A percentile compares a stretch with the other conserved stretches of the same genome.
Evolutionary conservation across 1,284 basidiomycete species (phyloP).

Genomic region (Rhodofomes roseus): DNA sequence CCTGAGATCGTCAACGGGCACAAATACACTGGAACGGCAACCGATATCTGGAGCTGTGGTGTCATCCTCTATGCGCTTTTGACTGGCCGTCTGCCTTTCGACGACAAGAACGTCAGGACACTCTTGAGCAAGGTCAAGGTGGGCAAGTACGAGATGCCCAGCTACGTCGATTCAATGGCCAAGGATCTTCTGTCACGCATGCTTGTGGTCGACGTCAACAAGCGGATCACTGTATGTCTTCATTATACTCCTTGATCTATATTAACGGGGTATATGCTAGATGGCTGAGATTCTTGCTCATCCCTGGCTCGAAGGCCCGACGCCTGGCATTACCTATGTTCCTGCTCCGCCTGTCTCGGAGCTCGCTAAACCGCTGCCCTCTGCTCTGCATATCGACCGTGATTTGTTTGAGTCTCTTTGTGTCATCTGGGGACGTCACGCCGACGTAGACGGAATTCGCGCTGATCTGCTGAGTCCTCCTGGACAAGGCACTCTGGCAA

Average conservation of each 20-base stretch:
- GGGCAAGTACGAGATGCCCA: slow-evolving; percentile 83
- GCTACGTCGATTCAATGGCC: slow-evolving; percentile 68
- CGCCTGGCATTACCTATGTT: slow-evolving; percentile 52
- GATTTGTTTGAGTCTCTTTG: slow-evolving; percentile 88
- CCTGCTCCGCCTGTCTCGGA: slow-evolving; percentile 64
- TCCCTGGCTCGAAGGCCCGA: slow-evolving; percentile 68
- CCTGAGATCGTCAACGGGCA: slow-evolving; percentile 97
- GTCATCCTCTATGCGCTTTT: slow-evolving; percentile 89
- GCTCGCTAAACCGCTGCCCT: slow-evolving; percentile 63
- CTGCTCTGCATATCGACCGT: slow-evolving; percentile 73
- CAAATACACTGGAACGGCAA: slow-evolving; percentile 90
- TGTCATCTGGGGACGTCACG: slow-evolving; percentile 82
- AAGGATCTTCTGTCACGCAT: slow-evolving; percentile 77
- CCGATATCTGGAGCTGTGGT: slow-evolving; percentile 94
- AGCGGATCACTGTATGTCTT: slow-evolving; percentile 76
- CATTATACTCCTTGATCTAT: not conserved
- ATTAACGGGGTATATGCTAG: slow-evolving; percentile 34
- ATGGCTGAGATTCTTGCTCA: slow-evolving; percentile 87
- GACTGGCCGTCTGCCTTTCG: slow-evolving; percentile 85
- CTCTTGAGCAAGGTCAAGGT: slow-evolving; percentile 89
- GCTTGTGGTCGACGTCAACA: slow-evolving; percentile 87
- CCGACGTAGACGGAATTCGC: slow-evolving; percentile 53
- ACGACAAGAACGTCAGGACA: slow-evolving; percentile 80
- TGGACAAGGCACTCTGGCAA: slow-evolving; percentile 75
- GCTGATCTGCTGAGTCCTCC: slow-evolving; percentile 61